phyloP scores from a whole-genome alignment of 78 protist species.

The Dictyostelium purpureum region DNA sequence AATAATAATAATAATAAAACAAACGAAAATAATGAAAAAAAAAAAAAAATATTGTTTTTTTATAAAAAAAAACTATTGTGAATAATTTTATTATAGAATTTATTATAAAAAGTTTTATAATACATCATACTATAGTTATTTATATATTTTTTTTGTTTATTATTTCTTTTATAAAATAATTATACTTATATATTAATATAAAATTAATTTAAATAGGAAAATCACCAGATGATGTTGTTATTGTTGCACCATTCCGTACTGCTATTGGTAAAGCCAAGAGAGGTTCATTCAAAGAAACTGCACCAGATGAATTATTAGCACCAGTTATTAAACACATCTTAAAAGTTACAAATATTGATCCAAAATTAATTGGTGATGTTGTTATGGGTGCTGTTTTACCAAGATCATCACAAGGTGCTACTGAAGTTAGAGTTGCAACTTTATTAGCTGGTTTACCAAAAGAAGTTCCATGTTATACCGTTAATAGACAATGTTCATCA shows the following conservation, averaged over 20 bases:
- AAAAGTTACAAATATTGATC: slow-evolving; percentile 45
- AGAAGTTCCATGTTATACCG: slow-evolving; percentile 76
- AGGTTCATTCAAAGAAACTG: slow-evolving; percentile 89
- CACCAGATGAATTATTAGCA: slow-evolving; percentile 80
- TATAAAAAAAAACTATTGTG: too few relatives aligned
- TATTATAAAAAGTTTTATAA: too few relatives aligned
- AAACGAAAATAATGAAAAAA: background rate
- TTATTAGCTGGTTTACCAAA: slow-evolving; percentile 84
- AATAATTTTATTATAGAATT: too few relatives aligned
- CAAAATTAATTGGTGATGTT: slow-evolving; percentile 84
- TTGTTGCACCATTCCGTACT: slow-evolving; percentile 85
- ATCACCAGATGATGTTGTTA: slow-evolving; percentile 77
- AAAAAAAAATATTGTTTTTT: too few relatives aligned
- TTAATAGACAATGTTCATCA: slow-evolving; percentile 91
- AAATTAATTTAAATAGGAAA: slow-evolving; percentile 41
- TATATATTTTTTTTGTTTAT: background rate
- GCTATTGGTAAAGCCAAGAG: slow-evolving; percentile 84
- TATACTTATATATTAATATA: background rate
- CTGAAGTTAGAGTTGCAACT: slow-evolving; percentile 73
- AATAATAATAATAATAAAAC: background rate
- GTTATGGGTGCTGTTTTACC: slow-evolving; percentile 84
- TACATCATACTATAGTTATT: too few relatives aligned
- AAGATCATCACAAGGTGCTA: slow-evolving; percentile 82
- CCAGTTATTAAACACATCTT: slow-evolving; percentile 78
- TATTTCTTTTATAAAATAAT: background rate